Evolutionary conservation across 2,329 filamentous ascomycete genomes (phyloP).

Genomic region (Harringtonia lauricola): DNA sequence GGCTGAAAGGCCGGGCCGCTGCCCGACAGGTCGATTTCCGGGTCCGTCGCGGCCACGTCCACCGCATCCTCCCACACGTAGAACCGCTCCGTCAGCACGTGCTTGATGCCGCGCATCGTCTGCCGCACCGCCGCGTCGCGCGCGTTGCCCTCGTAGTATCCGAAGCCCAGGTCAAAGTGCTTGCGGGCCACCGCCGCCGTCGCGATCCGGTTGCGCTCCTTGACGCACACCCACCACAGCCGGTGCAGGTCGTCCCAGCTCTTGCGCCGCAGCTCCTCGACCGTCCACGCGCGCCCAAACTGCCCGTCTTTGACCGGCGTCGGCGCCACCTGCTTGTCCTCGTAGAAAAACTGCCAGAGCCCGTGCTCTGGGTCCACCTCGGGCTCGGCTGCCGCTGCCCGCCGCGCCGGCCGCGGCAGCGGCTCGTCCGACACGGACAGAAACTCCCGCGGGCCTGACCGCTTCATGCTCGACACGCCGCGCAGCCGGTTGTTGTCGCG

Average conservation of each 20-base stretch:
- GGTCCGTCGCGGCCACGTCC: slow-evolving; percentile 52
- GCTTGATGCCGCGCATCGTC: slow-evolving; percentile 77
- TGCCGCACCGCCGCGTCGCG: slow-evolving; percentile 57
- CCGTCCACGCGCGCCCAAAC: slow-evolving; percentile 75
- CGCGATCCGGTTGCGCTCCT: slow-evolving; percentile 81
- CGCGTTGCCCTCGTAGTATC: slow-evolving; percentile 51
- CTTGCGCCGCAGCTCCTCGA: slow-evolving; percentile 77
- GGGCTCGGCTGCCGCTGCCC: slow-evolving; percentile 42
- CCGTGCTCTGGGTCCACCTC: slow-evolving; percentile 65
- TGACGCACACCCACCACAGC: slow-evolving; percentile 90
- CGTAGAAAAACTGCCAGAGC: slow-evolving; percentile 84
- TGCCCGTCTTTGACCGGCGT: slow-evolving; percentile 59
- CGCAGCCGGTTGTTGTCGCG: slow-evolving; percentile 71
- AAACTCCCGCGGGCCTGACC: slow-evolving; percentile 64
- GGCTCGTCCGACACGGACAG: slow-evolving; percentile 62
- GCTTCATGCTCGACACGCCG: slow-evolving; percentile 70
- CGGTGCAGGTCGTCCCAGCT: slow-evolving; percentile 88
- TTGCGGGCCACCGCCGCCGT: slow-evolving; percentile 62
- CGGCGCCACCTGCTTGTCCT: slow-evolving; percentile 51
- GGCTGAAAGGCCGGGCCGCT: slow-evolving; percentile 39
- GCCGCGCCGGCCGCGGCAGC: slow-evolving; percentile 54
- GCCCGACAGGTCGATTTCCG: slow-evolving; percentile 51
- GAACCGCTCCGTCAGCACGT: slow-evolving; percentile 75
- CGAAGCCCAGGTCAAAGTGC: slow-evolving; percentile 60
- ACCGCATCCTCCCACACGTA: slow-evolving; percentile 78